A percentile compares a stretch with the other conserved stretches of the same genome.
Conservation (phyloP, 768 basidiomycete genomes). For the Panus rudis region DNA sequence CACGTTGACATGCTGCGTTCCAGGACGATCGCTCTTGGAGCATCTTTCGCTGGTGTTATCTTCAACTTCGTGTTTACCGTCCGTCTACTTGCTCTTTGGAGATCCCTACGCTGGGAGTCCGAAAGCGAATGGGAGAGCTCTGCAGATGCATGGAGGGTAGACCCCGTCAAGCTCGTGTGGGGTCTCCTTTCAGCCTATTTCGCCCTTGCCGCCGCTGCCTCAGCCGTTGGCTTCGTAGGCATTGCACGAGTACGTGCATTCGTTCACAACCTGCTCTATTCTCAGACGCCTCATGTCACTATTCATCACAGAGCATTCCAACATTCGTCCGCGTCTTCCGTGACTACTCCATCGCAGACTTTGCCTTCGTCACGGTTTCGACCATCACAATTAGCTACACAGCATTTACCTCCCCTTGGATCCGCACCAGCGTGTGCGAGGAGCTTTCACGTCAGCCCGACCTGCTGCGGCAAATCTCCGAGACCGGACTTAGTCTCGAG, state of each 20-base stretch:
- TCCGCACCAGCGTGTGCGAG: constrained; percentile 62
- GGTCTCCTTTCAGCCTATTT: constrained; percentile 63
- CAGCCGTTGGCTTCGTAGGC: constrained; percentile 60
- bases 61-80: constrained; percentile 34
- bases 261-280: not conserved
- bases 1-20: constrained; percentile 11
- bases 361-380: constrained; percentile 59
- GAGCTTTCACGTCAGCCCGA: constrained; percentile 71
- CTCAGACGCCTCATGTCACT: not conserved
- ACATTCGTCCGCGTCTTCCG: constrained; percentile 72
- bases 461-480: constrained; percentile 59
- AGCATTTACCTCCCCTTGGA: constrained; percentile 44
- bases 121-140: constrained; percentile 46
- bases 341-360: constrained; percentile 76
- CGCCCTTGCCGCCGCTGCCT: constrained; percentile 55
- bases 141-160: constrained; percentile 31
- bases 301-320: constrained; percentile 42
- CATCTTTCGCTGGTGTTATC: constrained; percentile 33
- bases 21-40: constrained; percentile 31
- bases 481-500: constrained; percentile 68
- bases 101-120: constrained; percentile 38
- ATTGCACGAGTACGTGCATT: constrained; percentile 49
- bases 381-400: constrained; percentile 51
- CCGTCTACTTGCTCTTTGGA: constrained; percentile 37
- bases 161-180: constrained; percentile 45